Conservation (phyloP, 352 stramenopile genomes). For the Phytophthora aleatoria region DNA sequence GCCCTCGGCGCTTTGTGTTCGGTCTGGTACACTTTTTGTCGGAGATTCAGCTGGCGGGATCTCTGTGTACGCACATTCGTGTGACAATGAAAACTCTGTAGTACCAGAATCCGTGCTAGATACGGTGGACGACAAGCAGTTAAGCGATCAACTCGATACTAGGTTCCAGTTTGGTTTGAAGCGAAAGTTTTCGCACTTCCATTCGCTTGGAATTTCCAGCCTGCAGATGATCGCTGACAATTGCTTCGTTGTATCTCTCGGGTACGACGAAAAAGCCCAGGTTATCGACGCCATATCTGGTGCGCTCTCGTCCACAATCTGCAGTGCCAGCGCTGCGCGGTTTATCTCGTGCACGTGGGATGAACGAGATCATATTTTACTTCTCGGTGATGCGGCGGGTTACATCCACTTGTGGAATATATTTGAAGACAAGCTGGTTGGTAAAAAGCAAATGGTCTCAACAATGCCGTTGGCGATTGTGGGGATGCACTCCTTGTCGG, state of each 20-base stretch:
- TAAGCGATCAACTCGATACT: constrained; percentile 12
- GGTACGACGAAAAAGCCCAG: constrained; percentile 76
- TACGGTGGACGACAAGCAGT: constrained; percentile 18
- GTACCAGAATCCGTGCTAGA: constrained; percentile 10
- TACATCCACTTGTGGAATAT: constrained; percentile 71
- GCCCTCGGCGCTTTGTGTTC: constrained; percentile 62
- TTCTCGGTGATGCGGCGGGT: constrained; percentile 58
- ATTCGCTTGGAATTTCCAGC: constrained; percentile 61
- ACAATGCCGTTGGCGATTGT: constrained; percentile 21
- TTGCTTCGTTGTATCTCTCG: constrained; percentile 76
- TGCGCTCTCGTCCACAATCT: constrained; percentile 57
- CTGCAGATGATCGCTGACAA: constrained; percentile 65
- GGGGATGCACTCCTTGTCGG: constrained; percentile 15
- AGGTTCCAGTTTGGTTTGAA: constrained; percentile 64
- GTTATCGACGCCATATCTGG: constrained; percentile 73
- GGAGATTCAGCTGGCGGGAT: constrained; percentile 65
- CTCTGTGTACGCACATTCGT: constrained; percentile 54
- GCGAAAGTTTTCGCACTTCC: constrained; percentile 65
- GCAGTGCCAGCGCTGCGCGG: constrained; percentile 45
- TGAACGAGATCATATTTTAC: constrained; percentile 44
- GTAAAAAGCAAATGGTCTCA: constrained; percentile 37
- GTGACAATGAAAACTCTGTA: background rate
- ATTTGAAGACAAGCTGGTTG: constrained; percentile 66
- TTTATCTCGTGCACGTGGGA: constrained; percentile 76
- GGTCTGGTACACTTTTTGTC: constrained; percentile 60